Conservation (phyloP, 257 asterid species). For the Lantana camara region DNA sequence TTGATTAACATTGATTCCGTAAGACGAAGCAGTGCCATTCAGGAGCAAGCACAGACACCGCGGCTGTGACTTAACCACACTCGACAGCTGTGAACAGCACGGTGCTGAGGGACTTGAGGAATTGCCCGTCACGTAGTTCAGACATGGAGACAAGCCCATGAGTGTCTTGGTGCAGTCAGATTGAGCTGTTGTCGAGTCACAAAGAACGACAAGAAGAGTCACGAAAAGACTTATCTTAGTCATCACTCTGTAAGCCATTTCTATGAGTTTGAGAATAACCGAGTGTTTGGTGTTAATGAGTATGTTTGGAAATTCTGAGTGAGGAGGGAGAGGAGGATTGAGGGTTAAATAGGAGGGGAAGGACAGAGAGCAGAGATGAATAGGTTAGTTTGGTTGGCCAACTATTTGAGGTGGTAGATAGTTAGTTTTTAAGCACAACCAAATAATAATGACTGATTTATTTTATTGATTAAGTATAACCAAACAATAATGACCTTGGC, state of each 20-base stretch:
- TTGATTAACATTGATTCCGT: conserved; percentile 50
- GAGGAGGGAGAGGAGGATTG: conserved; percentile 18
- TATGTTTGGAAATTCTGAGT: conserved; percentile 22
- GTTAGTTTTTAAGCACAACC: conserved; percentile 21
- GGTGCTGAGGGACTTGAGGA: conserved; percentile 47
- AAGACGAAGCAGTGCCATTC: conserved; percentile 38
- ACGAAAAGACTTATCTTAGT: conserved; percentile 24
- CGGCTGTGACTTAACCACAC: conserved; percentile 49
- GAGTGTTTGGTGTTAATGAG: background rate
- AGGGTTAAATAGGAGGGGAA: conserved; percentile 11
- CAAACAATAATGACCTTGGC: too few species aligned
- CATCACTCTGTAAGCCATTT: conserved; percentile 38
- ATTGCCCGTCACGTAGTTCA: conserved; percentile 55
- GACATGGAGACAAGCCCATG: conserved; percentile 55
- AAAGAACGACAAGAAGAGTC: conserved; percentile 19
- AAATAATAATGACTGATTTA: too few species aligned
- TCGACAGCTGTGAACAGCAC: conserved; percentile 57
- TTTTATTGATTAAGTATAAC: too few species aligned
- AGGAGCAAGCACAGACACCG: conserved; percentile 52
- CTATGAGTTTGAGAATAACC: too few species aligned
- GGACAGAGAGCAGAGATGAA: background rate
- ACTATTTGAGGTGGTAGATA: too few species aligned
- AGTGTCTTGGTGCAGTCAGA: conserved; percentile 45
- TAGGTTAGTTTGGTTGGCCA: conserved; percentile 40
- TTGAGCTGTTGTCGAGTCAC: conserved; percentile 38